Evolutionary conservation across 164 flowering plant genomes (phyloP).

Genomic region (Dillenia turbinata): DNA sequence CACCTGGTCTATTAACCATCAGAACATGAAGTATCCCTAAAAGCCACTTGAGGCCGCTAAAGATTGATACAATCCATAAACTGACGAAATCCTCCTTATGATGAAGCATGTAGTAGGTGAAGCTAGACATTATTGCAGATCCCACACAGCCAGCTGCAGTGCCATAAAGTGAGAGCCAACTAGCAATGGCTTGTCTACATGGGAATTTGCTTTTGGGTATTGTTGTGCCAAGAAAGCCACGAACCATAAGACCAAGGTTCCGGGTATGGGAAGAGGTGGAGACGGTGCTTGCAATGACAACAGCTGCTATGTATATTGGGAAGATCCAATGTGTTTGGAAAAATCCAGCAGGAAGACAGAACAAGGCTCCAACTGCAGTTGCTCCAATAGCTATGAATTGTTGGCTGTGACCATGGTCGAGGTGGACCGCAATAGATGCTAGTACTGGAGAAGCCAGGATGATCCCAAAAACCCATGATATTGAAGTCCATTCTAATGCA

Average conservation of each 20-base stretch:
- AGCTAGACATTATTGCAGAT: slow-evolving; percentile 45
- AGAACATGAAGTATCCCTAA: slow-evolving; percentile 34
- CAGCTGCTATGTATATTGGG: slow-evolving; percentile 37
- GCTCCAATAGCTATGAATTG: slow-evolving; percentile 34
- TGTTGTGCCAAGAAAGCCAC: slow-evolving; percentile 34
- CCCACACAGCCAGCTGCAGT: slow-evolving; percentile 57
- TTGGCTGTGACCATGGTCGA: slow-evolving; percentile 43
- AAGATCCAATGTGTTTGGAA: slow-evolving; percentile 43
- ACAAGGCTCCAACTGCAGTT: slow-evolving; percentile 41
- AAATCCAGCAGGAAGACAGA: slow-evolving; percentile 60
- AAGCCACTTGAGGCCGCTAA: slow-evolving; percentile 57
- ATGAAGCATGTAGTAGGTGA: slow-evolving; percentile 55
- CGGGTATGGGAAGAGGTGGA: slow-evolving; percentile 52
- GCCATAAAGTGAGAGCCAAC: slow-evolving; percentile 49
- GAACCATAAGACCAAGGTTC: slow-evolving; percentile 53
- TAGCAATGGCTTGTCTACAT: slow-evolving; percentile 21
- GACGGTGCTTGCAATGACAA: slow-evolving; percentile 30
- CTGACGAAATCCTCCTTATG: slow-evolving; percentile 22
- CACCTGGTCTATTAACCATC: slow-evolving; percentile 15
- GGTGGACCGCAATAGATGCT: slow-evolving; percentile 26
- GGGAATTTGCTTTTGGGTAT: slow-evolving; percentile 23
- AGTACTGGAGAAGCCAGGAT: slow-evolving; percentile 39
- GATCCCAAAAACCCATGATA: slow-evolving; percentile 58
- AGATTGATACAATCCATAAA: slow-evolving; percentile 68
- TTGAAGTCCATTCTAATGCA: slow-evolving; percentile 49